These are phyloP conservation scores for Allomyces arbusculus DNA, from an alignment of 192 early-diverging fungal species.

Conservation along the genomic window DNA sequence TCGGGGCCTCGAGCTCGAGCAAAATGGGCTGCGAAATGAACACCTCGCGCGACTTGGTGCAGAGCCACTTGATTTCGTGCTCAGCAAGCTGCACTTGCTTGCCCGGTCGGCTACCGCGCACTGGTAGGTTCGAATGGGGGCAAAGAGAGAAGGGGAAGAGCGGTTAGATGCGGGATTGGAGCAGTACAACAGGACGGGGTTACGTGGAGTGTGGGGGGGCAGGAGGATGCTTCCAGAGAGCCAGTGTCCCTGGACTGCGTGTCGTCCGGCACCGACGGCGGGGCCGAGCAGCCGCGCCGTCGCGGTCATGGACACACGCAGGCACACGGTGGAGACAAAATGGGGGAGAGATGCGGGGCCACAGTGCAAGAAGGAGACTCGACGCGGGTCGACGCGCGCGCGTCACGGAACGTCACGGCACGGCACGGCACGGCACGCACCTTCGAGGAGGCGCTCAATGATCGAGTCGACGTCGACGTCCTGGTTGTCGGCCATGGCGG, in stretches of 20 bases:
- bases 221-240: background rate
- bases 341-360: background rate
- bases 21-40: constrained; percentile 86
- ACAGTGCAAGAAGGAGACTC: background rate
- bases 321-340: background rate
- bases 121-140: constrained; percentile 18
- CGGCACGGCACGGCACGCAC: constrained; percentile 19
- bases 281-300: background rate
- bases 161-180: no score
- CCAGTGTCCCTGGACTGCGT: constrained; percentile 1
- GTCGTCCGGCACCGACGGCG: background rate
- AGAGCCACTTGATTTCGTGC: constrained; percentile 85
- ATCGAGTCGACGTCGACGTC: constrained; percentile 73
- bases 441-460: constrained; percentile 79
- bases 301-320: background rate
- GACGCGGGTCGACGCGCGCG: constrained; percentile 1
- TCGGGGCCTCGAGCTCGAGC: constrained; percentile 80
- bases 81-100: constrained; percentile 91
- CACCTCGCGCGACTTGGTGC: constrained; percentile 80
- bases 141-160: constrained; percentile 3
- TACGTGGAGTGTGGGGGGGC: background rate
- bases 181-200: no score
- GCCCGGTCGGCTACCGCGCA: constrained; percentile 82
- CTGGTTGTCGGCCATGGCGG: constrained; percentile 11
- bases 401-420: background rate